Evolutionary conservation across 441 rosid species (phyloP), one percentile per base, ranked within the genome.

Genomic region (Mallotus japonicus): DNA sequence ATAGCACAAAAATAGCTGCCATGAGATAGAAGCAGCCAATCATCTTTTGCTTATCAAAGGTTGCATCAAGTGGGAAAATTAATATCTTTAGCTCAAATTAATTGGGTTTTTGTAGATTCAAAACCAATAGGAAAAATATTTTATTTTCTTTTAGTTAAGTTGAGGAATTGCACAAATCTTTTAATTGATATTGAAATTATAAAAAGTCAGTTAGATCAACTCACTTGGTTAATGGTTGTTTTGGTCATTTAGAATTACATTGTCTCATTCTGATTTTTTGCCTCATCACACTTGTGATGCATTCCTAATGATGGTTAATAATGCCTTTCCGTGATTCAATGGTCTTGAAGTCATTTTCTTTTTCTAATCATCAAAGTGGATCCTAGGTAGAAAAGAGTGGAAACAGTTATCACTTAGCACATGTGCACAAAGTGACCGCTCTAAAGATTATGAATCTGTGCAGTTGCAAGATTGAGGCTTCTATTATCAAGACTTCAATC

Each of bases 21-120:
- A 86, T 56, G 60, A 95, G 97, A 79, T 82, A 87, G 17, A 86
- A 44, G 81, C 93, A 91, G 50, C 98, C 98, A 12, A 86, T 70
- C 63, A 92, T 81, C 82, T 86, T 91, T 1, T 88, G 79, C 67
- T 53, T 75, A 71, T 95, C 87, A 20, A 94, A 79, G 49, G 58
- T 22, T 3, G 19, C 16, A 1, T 46, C 68, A 0, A 55, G 42
- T 8, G 72, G 16, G 47, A 59, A 56, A 20, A 82, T 55, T 57
- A 57, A 1, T 12, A 54, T 73, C 84, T 66, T 74, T 65, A 8
- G 69, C 50, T 11, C 57, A 49, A 66, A 62, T n/a, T n/a, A 66
- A 1, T 66, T 24, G 11, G 7, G 6, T 0, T 37, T 50, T 14
- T 66, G 28, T 15, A 6, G 24, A 49, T 49, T 66, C 20, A 58